Evolutionary conservation across 2,329 filamentous ascomycete genomes (phyloP), one percentile per base, ranked within the genome.

Genomic region (Fusarium fujikuroi): DNA sequence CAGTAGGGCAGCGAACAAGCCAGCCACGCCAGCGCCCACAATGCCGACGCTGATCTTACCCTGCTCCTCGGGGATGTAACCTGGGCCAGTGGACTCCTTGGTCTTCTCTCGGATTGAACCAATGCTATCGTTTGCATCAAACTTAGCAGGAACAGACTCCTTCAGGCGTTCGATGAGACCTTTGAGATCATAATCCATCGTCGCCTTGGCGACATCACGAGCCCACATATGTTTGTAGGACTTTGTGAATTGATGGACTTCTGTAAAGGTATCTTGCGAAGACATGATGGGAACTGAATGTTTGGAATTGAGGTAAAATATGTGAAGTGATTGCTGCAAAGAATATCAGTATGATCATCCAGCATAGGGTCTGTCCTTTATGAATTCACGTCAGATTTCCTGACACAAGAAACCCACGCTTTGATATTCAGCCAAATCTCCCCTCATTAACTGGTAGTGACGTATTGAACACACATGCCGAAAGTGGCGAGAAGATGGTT

Each of bases 371-470:
- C 16, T 18, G 7, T 44, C n/a, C 11, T 44, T 18, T 25, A 44
- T 44, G 42, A 25, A 12, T 12, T 7, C 16, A 43, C 10, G 42
- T 0, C 15, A 25, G 15, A 7, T 25, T 4, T 23, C 11, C 15
- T 4, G 7, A 4, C 15, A 8, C 11, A 43, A n/a, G 11, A 18
- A n/a, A 43, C n/a, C 11, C 23, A 8, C 3, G 42, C n/a, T 23
- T 18, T 18, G 16, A 1, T 4, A 18, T 43, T 6, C 18, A 23
- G n/a, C 0, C 9, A 23, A 7, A 18, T 3, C 5, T 1, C n/a
- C 15, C 42, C 3, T 25, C 11, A 9, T 9, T 21, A 19, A 4
- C 37, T 39, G 21, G 37, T 11, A 39, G 9, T 7, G 39, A 14
- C 12, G 8, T 15, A 18, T 21, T 6, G 11, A 18, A 23, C 14